Conservation (phyloP, 2,329 filamentous ascomycete species). For the Zasmidium angulare region DNA sequence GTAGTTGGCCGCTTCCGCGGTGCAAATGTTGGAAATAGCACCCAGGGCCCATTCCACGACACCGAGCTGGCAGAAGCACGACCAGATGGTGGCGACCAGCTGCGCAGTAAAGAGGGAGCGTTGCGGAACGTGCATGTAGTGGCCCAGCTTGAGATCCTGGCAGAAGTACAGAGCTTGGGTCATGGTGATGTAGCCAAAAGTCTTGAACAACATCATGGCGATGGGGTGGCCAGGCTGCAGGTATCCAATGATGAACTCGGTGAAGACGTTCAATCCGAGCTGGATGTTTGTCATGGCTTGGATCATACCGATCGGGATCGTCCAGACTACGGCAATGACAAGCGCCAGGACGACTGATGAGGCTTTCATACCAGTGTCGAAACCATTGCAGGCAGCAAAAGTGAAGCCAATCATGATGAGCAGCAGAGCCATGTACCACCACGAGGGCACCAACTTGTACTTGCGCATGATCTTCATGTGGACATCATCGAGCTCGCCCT, state of each 20-base stretch:
- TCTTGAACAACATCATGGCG: constrained; percentile 44
- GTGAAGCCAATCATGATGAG: constrained; percentile 23
- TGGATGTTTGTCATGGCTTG: constrained; percentile 79
- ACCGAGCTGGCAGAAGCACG: constrained; percentile 39
- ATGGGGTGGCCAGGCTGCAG: constrained; percentile 32
- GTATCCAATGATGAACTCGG: constrained; percentile 25
- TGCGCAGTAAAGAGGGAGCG: constrained; percentile 44
- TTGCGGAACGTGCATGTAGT: constrained; percentile 46
- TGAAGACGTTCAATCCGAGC: constrained; percentile 28
- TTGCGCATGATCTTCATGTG: constrained; percentile 81
- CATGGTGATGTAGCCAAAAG: constrained; percentile 39
- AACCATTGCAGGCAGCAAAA: constrained; percentile 41
- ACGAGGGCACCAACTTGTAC: constrained; percentile 77
- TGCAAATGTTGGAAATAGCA: constrained; percentile 36
- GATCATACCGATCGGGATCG: constrained; percentile 87
- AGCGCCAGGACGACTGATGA: constrained; percentile 79
- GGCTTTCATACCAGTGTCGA: constrained; percentile 80
- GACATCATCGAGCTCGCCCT: constrained; percentile 62
- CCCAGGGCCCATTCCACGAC: constrained; percentile 45
- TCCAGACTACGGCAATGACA: constrained; percentile 73
- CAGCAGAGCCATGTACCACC: constrained; percentile 61
- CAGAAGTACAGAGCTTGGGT: constrained; percentile 45
- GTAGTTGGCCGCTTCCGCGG: constrained; percentile 13
- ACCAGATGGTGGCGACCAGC: constrained; percentile 45
- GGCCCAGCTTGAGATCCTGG: constrained; percentile 44